Evolutionary conservation across 2,329 filamentous ascomycete species (phyloP).

Genomic region (Trichophyton verrucosum): DNA sequence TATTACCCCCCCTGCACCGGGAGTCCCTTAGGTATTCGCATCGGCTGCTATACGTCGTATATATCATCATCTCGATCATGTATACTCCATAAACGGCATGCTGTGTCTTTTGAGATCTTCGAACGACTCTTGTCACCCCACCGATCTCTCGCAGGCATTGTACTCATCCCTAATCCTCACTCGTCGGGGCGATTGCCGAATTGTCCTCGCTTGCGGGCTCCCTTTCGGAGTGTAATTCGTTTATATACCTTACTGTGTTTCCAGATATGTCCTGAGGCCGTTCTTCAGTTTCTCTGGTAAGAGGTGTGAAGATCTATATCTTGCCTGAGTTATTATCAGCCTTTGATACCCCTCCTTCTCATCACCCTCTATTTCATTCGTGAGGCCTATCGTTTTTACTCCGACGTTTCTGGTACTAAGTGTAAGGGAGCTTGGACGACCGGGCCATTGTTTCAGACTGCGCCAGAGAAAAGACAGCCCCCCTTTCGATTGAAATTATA

Average conservation of each 20-base stretch:
- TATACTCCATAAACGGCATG: not conserved
- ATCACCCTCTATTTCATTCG: not conserved
- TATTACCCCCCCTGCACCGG: not conserved
- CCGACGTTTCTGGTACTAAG: not conserved
- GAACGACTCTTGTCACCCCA: not conserved
- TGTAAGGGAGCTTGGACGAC: not conserved
- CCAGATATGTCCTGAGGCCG: not conserved
- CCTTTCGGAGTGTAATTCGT: not conserved
- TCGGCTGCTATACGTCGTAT: not conserved
- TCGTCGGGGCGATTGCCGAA: not conserved
- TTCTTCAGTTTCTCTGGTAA: not conserved
- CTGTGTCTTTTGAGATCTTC: not conserved
- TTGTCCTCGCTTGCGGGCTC: not conserved
- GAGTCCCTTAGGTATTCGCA: not conserved
- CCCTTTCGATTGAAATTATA: not conserved
- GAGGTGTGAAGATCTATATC: not conserved
- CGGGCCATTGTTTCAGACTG: not conserved
- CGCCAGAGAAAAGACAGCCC: not conserved
- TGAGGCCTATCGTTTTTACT: not conserved
- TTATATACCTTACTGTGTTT: not conserved
- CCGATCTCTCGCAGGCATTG: not conserved
- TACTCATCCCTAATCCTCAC: not conserved
- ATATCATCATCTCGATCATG: not conserved
- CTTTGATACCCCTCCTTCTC: not conserved
- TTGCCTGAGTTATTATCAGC: not conserved